Conservation (phyloP, 225 moss, liverwort and hornwort genomes). For the Antitrichia curtipendula region DNA sequence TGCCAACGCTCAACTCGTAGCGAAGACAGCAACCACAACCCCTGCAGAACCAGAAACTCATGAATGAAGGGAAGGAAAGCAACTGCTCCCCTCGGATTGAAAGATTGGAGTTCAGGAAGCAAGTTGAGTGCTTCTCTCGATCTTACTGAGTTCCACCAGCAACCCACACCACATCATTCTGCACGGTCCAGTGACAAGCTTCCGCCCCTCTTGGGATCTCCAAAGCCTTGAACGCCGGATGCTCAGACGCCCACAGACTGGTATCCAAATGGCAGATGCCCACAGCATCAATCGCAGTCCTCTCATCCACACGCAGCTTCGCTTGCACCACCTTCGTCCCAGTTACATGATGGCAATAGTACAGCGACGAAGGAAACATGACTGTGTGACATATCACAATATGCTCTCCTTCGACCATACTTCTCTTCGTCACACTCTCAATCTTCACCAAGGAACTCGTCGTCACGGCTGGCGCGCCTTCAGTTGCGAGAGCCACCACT, state of each 20-base stretch:
- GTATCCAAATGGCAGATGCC: conserved; percentile 41
- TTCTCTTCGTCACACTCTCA: conserved; percentile 12
- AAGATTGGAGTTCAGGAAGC: neutral
- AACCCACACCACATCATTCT: conserved; percentile 35
- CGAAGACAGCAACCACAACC: neutral
- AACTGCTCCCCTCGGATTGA: neutral
- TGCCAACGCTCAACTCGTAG: neutral
- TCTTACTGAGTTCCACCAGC: conserved; percentile 20
- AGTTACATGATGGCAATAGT: conserved; percentile 35
- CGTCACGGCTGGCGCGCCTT: neutral
- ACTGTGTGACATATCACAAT: conserved; percentile 31
- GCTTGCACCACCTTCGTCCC: conserved; percentile 45
- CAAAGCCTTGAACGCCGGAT: conserved; percentile 32
- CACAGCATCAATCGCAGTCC: conserved; percentile 6
- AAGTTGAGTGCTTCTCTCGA: too few species aligned
- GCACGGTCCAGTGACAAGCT: conserved; percentile 41
- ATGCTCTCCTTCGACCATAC: conserved; percentile 22
- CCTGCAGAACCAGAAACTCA: neutral
- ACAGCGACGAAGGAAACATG: conserved; percentile 38
- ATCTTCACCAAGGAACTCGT: neutral
- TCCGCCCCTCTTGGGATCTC: conserved; percentile 30
- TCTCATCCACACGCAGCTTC: neutral
- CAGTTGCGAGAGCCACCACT: conserved; percentile 17
- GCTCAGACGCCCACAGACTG: conserved; percentile 33
- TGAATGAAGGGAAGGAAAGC: neutral